These are phyloP conservation scores for Mycena albidolilacea DNA, from an alignment of 768 basidiomycete genomes.

Conservation along the genomic window DNA sequence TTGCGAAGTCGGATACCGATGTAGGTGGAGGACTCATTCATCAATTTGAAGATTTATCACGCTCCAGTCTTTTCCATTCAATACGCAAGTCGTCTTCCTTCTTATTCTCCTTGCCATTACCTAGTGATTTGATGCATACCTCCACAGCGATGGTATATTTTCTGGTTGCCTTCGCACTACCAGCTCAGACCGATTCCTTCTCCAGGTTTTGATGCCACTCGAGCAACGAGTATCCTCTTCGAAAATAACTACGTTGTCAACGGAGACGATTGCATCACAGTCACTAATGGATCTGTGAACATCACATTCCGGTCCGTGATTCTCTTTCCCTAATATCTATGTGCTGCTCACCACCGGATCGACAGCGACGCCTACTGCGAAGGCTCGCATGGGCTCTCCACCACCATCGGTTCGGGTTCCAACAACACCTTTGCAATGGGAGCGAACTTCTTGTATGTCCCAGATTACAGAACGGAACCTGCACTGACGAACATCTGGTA, in stretches of 20 bases:
- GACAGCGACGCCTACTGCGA: conserved; percentile 49
- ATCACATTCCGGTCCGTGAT: conserved; percentile 41
- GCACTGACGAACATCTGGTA: conserved; percentile 20
- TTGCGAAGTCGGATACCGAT: conserved; percentile 50
- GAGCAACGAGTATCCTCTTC: conserved; percentile 51
- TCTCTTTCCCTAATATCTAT: conserved; percentile 22
- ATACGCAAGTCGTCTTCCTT: conserved; percentile 27
- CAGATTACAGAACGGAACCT: conserved; percentile 11
- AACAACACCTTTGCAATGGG: conserved; percentile 50
- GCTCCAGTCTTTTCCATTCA: conserved; percentile 45
- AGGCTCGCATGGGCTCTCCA: conserved; percentile 54
- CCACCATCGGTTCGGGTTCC: conserved; percentile 48
- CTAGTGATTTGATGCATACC: conserved; percentile 17
- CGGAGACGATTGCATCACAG: conserved; percentile 57
- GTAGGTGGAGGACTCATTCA: conserved; percentile 25
- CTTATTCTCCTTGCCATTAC: conserved; percentile 22
- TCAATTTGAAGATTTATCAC: conserved; percentile 23
- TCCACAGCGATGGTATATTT: conserved; percentile 30
- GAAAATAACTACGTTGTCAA: conserved; percentile 56
- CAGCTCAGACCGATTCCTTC: conserved; percentile 42
- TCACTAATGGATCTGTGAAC: conserved; percentile 53
- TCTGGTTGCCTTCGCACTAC: conserved; percentile 18
- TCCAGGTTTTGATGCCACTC: conserved; percentile 23
- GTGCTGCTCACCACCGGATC: conserved; percentile 19
- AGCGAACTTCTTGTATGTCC: conserved; percentile 51